These are phyloP conservation scores for Colletotrichum falcatum DNA, from an alignment of 2,329 filamentous ascomycete species.

Conservation along the genomic window DNA sequence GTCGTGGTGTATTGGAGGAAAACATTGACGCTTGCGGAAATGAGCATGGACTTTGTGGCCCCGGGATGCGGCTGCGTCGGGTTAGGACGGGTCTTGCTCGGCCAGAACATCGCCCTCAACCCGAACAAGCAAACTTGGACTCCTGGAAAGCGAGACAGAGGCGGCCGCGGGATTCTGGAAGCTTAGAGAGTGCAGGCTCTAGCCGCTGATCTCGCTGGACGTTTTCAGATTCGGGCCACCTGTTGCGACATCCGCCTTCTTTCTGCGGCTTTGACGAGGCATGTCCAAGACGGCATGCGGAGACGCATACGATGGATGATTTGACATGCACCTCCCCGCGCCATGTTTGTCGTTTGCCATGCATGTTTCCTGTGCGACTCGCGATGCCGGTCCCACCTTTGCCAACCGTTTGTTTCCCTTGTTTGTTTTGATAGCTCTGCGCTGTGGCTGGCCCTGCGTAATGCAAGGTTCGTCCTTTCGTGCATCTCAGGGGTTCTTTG, in stretches of 20 bases:
- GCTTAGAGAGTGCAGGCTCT: neutral
- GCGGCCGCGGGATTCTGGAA: slow-evolving; percentile 20
- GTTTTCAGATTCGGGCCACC: slow-evolving; percentile 11
- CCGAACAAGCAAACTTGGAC: neutral
- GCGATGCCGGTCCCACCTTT: neutral
- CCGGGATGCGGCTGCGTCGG: neutral
- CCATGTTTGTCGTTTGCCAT: slow-evolving; percentile 7
- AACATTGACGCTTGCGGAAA: neutral
- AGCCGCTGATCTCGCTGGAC: slow-evolving; percentile 25
- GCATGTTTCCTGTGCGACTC: neutral
- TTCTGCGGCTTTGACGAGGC: slow-evolving; percentile 11
- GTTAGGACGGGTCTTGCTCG: neutral
- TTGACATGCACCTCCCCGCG: neutral
- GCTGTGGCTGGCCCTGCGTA: neutral
- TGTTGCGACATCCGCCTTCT: neutral
- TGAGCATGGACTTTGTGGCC: neutral
- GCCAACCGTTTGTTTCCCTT: slow-evolving; percentile 29
- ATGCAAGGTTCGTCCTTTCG: neutral
- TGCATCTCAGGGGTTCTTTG: neutral
- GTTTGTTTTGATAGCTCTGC: neutral
- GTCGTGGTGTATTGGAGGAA: neutral
- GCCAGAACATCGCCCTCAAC: neutral
- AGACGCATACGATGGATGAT: slow-evolving; percentile 12
- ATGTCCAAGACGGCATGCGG: slow-evolving; percentile 2
- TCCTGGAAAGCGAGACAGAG: neutral